Base-by-base conservation (phyloP, 352 stramenopile species). In the Phytophthora pistaciae region DNA sequence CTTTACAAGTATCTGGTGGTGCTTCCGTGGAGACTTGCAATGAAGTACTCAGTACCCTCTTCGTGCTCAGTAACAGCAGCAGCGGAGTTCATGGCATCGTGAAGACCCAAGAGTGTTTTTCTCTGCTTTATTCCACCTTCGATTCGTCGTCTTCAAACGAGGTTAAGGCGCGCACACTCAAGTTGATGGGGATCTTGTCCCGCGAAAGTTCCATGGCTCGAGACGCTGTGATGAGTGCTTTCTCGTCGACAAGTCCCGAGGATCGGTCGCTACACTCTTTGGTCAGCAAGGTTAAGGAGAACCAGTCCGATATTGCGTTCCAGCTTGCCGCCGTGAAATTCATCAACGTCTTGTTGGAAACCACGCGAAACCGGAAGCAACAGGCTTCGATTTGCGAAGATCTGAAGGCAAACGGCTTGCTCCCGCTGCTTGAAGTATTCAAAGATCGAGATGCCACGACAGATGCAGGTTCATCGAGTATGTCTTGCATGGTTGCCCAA, bases 41-140 rank as follows among this genome's bases (percentile, higher is more conserved):
- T 0, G 82, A 94, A 56, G 78, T 84, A 0, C 61, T 94, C 0
- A 79, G 72, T 36, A 79, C 87, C 0, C 48, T 94, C 10, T 85
- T 92, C 23, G 63, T 85, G 8, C 59, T 94, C 10, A 74, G 72
- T 16, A 80, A 77, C 48, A 79, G 57, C 10, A 72, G 63, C n/a
- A 57, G 56, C 7, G 82, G 76, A 2, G 55, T 84, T 0, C 5
- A 56, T n/a, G 76, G 70, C 13, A 69, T 92, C 38, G 23, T 80
- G 5, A 60, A 82, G 52, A 60, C 66, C 5, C 53, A 63, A 0
- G 72, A 73, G 10, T 87, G 77, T 58, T 90, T 70, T 20, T 36
- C 70, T 9, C 54, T 63, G 7, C 73, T 82, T 20, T 61, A 73
- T 27, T 77, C 49, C 11, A 49, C 79, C 9, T 77, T 86, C n/a